phyloP scores from a whole-genome alignment of 1,139 yeast genomes.

The Suhomyces atakaporum region DNA sequence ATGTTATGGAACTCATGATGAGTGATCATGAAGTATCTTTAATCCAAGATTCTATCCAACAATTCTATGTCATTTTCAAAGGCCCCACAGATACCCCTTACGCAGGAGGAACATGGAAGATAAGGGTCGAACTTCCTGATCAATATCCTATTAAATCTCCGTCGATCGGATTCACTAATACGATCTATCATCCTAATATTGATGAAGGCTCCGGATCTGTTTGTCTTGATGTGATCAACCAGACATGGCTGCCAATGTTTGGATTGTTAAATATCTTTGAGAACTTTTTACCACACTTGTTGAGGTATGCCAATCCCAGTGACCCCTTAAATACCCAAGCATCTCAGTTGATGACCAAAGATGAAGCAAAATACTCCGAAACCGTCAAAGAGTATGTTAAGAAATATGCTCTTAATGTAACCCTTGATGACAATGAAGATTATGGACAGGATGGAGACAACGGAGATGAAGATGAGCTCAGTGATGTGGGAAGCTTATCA shows the following conservation, averaged over 20 bases:
- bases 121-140: constrained; percentile 92
- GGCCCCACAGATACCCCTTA: constrained; percentile 93
- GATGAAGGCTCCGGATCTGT: constrained; percentile 91
- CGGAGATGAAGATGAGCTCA: constrained; percentile 43
- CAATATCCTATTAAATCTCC: constrained; percentile 96
- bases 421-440: constrained; percentile 38
- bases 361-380: constrained; percentile 64
- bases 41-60: constrained; percentile 88
- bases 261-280: constrained; percentile 90
- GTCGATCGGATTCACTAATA: constrained; percentile 89
- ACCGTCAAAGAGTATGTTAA: constrained; percentile 74
- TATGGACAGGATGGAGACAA: constrained; percentile 40
- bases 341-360: constrained; percentile 74
- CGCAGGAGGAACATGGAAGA: constrained; percentile 87
- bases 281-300: constrained; percentile 86
- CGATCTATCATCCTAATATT: constrained; percentile 91
- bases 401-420: constrained; percentile 59
- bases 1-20: constrained; percentile 96
- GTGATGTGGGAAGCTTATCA: constrained; percentile 52
- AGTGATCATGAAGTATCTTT: constrained; percentile 89
- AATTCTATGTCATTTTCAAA: constrained; percentile 78
- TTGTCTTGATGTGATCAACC: constrained; percentile 94
- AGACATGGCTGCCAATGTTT: constrained; percentile 98
- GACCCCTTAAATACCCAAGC: constrained; percentile 96
- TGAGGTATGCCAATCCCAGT: constrained; percentile 90